Percentiles rank a stretch among this genome's conserved stretches.
phyloP scores from a whole-genome alignment of 495 filamentous ascomycete species.

The Aspergillus indologenus region DNA sequence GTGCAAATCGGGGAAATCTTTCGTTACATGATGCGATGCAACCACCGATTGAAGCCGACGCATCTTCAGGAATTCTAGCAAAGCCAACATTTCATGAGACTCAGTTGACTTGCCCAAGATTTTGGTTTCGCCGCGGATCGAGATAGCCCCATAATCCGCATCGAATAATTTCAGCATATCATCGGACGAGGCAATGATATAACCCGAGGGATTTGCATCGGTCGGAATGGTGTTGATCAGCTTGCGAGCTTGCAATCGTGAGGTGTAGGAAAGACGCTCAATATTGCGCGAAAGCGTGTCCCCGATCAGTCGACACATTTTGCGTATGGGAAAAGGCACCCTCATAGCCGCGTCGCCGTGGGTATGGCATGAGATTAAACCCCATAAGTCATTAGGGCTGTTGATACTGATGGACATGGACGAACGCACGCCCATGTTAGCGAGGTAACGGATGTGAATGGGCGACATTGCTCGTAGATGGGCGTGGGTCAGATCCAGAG shows the following conservation, averaged over 20 bases:
- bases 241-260: conserved; percentile 61
- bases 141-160: conserved; percentile 83
- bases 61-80: conserved; percentile 83
- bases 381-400: conserved; percentile 82
- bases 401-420: conserved; percentile 96
- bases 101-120: conserved; percentile 72
- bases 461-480: conserved; percentile 86
- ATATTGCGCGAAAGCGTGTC: conserved; percentile 87
- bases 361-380: conserved; percentile 82
- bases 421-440: conserved; percentile 85
- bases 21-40: conserved; percentile 69
- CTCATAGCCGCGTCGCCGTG: conserved; percentile 83
- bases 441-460: conserved; percentile 83
- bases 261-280: conserved; percentile 78
- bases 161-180: conserved; percentile 84
- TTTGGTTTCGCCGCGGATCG: conserved; percentile 84
- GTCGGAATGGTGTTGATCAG: conserved; percentile 59
- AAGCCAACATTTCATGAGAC: conserved; percentile 78
- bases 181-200: conserved; percentile 88
- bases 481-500: conserved; percentile 79
- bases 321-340: conserved; percentile 85
- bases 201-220: conserved; percentile 80
- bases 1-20: conserved; percentile 79
- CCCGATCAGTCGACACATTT: conserved; percentile 90
- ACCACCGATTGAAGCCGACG: conserved; percentile 73